These are phyloP conservation scores for Zychaea mexicana DNA, from an alignment of 371 early-diverging fungal genomes.

Conservation along the genomic window DNA sequence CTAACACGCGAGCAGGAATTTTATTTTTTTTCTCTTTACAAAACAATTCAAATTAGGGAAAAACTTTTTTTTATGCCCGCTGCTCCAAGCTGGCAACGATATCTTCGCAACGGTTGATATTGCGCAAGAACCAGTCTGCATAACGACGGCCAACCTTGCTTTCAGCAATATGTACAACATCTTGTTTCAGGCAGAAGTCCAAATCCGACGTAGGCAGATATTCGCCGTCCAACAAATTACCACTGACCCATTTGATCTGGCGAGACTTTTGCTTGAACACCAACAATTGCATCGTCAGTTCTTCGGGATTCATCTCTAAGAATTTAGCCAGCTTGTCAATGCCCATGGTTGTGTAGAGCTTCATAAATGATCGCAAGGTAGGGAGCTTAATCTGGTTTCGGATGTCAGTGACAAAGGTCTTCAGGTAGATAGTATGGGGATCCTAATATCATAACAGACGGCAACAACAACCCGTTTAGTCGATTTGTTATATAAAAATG, in stretches of 20 bases:
- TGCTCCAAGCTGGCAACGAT: slow-evolving; percentile 55
- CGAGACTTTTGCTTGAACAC: slow-evolving; percentile 92
- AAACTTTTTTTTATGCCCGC: slow-evolving; percentile 12
- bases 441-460: slow-evolving; percentile 37
- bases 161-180: slow-evolving; percentile 93
- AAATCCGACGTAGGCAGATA: slow-evolving; percentile 80
- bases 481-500: neutral
- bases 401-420: slow-evolving; percentile 85
- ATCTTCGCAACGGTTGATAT: slow-evolving; percentile 85
- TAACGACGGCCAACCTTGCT: slow-evolving; percentile 90
- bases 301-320: slow-evolving; percentile 81
- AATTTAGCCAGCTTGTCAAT: slow-evolving; percentile 89
- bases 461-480: neutral
- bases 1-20: too few relatives aligned
- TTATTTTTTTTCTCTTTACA: slow-evolving; percentile 6
- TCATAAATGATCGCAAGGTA: slow-evolving; percentile 90
- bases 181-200: slow-evolving; percentile 91
- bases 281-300: slow-evolving; percentile 82
- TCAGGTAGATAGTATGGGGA: slow-evolving; percentile 78
- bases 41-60: neutral
- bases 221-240: slow-evolving; percentile 82
- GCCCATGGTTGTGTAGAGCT: slow-evolving; percentile 91
- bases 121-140: slow-evolving; percentile 95
- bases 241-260: slow-evolving; percentile 80
- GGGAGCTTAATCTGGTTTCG: slow-evolving; percentile 84